A percentile compares a stretch with the other conserved stretches of the same genome.
These are phyloP conservation scores for Russula griseocarnosa DNA, from an alignment of 768 basidiomycete species.

Conservation along the genomic window DNA sequence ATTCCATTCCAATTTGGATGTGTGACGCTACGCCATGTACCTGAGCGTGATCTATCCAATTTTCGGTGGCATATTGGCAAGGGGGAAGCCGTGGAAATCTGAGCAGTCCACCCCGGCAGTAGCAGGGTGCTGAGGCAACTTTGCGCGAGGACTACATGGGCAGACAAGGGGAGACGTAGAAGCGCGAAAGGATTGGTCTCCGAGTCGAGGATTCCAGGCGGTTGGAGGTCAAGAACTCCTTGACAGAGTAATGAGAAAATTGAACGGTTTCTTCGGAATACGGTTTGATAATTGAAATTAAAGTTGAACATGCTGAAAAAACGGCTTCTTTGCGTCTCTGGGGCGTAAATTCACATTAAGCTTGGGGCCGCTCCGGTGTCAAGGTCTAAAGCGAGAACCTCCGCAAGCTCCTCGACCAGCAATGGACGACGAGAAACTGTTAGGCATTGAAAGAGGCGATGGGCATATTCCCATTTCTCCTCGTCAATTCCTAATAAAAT, in stretches of 20 bases:
- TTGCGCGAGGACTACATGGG: slow-evolving; percentile 7
- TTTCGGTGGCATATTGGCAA: neutral
- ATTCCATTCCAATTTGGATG: neutral
- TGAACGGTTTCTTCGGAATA: neutral
- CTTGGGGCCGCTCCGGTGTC: neutral
- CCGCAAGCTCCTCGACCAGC: neutral
- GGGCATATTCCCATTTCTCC: slow-evolving; percentile 4
- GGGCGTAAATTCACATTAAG: slow-evolving; percentile 3
- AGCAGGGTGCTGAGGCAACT: slow-evolving; percentile 10
- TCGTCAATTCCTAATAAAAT: slow-evolving; percentile 5
- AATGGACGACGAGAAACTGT: neutral
- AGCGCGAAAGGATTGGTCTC: neutral
- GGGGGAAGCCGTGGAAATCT: neutral
- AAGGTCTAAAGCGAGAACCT: neutral
- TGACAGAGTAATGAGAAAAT: slow-evolving; percentile 12
- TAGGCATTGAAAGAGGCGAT: slow-evolving; percentile 5
- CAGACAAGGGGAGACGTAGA: neutral
- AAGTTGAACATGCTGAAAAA: slow-evolving; percentile 5
- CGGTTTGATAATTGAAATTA: neutral
- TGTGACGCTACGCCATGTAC: slow-evolving; percentile 1
- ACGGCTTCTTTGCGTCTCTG: slow-evolving; percentile 1
- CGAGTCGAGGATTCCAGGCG: slow-evolving; percentile 3
- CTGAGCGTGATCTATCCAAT: slow-evolving; percentile 7
- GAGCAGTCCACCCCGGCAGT: neutral
- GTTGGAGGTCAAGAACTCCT: slow-evolving; percentile 11